Evolutionary conservation across 805 yeast species (phyloP).

Genomic region (Sungouiella thailandica): DNA sequence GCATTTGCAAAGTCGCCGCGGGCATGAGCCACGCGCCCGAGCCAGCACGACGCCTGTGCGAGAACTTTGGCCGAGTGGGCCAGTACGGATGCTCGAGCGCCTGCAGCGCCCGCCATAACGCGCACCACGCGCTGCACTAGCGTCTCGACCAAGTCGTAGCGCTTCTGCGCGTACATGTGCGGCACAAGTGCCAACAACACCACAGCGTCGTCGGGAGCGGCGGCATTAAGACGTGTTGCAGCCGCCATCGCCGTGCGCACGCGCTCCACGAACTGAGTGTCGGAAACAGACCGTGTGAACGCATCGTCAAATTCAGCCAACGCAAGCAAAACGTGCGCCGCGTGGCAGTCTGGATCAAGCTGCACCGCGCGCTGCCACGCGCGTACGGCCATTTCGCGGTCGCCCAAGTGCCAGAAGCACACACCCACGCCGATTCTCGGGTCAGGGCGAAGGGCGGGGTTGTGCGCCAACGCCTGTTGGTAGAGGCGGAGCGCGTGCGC

Average conservation of each 20-base stretch:
- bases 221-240: conserved; percentile 32
- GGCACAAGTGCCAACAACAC: conserved; percentile 64
- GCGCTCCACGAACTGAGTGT: conserved; percentile 54
- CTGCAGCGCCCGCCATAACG: conserved; percentile 15
- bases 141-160: conserved; percentile 52
- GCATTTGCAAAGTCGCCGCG: conserved; percentile 62
- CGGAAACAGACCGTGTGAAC: conserved; percentile 49
- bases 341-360: conserved; percentile 53
- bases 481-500: conserved; percentile 70
- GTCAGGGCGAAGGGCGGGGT: conserved; percentile 81
- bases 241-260: conserved; percentile 58
- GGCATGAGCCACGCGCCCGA: conserved; percentile 70
- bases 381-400: conserved; percentile 64
- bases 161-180: conserved; percentile 65
- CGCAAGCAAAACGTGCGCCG: conserved; percentile 62
- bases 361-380: conserved; percentile 83
- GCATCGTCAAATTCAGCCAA: conserved; percentile 65
- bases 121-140: conserved; percentile 48
- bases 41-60: conserved; percentile 60
- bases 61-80: conserved; percentile 26
- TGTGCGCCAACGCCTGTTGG: conserved; percentile 72
- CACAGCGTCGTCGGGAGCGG: conserved; percentile 49
- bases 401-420: conserved; percentile 87
- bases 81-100: conserved; percentile 16
- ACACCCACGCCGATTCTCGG: conserved; percentile 93